A percentile compares a stretch with the other conserved stretches of the same genome.
Evolutionary conservation across 768 basidiomycete species (phyloP).

Genomic region (Kwoniella botswanensis): DNA sequence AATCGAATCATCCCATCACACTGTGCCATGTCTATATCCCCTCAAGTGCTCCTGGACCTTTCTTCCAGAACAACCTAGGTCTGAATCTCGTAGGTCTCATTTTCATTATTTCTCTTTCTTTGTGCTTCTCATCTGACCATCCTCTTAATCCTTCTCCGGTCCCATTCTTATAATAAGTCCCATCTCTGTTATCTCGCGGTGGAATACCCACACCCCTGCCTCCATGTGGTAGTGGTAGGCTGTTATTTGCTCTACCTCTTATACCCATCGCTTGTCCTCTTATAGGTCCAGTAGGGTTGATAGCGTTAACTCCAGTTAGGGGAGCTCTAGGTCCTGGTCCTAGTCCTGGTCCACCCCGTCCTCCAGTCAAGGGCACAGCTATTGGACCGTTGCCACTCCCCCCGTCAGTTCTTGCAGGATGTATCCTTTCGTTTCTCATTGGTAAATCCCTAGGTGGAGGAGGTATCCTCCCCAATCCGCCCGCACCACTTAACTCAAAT

Average conservation of each 20-base stretch:
- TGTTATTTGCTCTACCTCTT: conserved; percentile 15
- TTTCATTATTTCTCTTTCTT: conserved; percentile 23
- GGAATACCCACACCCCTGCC: neutral
- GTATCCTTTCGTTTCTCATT: conserved; percentile 1
- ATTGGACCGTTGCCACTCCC: neutral
- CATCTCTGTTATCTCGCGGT: conserved; percentile 3
- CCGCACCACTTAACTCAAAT: conserved; percentile 32
- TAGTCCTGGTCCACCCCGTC: neutral
- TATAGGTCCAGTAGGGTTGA: conserved; percentile 1
- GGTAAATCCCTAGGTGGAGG: neutral
- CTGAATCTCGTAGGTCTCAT: conserved; percentile 37
- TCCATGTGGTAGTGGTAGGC: neutral
- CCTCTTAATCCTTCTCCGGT: conserved; percentile 6
- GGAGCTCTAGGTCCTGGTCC: conserved; percentile 9
- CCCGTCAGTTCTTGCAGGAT: too few species aligned
- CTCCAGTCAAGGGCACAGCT: neutral
- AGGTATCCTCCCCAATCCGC: conserved; percentile 21
- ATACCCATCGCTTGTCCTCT: conserved; percentile 19
- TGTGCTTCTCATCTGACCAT: conserved; percentile 13
- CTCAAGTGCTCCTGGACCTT: conserved; percentile 44
- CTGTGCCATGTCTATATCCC: conserved; percentile 1
- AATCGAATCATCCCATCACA: too few species aligned
- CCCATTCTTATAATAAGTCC: conserved; percentile 14
- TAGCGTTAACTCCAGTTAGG: conserved; percentile 26
- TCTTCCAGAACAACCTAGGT: conserved; percentile 44